phyloP scores from a whole-genome alignment of 2,329 filamentous ascomycete species.

The Fusarium pilosicola region DNA sequence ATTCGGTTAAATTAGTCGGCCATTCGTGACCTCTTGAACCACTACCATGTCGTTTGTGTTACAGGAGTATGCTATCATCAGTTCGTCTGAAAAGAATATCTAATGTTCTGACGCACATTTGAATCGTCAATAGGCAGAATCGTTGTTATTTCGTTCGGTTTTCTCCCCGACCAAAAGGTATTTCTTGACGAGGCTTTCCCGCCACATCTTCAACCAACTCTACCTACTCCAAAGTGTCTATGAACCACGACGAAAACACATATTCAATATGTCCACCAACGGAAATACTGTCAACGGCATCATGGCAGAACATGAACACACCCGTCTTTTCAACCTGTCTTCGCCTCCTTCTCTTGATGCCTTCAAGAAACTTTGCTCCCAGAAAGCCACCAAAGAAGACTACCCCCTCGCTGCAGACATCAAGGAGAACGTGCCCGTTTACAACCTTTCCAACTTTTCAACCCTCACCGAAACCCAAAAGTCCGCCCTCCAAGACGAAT shows the following conservation, averaged over 20 bases:
- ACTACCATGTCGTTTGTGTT: background rate
- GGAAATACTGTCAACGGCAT: background rate
- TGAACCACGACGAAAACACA: background rate
- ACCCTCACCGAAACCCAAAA: constrained; percentile 31
- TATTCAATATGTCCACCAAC: constrained; percentile 6
- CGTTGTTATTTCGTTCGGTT: background rate
- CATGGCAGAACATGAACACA: constrained; percentile 13
- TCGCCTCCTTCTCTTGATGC: constrained; percentile 52
- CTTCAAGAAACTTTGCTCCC: constrained; percentile 57
- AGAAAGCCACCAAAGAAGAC: constrained; percentile 46
- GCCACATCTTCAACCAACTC: background rate
- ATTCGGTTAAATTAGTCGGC: constrained; percentile 17
- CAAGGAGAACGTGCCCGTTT: constrained; percentile 65
- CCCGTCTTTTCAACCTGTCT: constrained; percentile 39
- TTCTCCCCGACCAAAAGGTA: constrained; percentile 7
- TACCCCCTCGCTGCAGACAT: constrained; percentile 61
- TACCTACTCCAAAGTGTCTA: background rate
- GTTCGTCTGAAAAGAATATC: background rate
- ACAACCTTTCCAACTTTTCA: constrained; percentile 56
- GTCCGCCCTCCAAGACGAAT: constrained; percentile 66
- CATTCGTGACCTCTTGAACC: background rate
- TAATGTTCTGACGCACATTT: background rate
- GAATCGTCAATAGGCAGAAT: background rate
- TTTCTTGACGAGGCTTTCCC: background rate
- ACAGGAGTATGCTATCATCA: background rate